Conservation (phyloP, 768 basidiomycete genomes). For the Calocybe gangraenosa region DNA sequence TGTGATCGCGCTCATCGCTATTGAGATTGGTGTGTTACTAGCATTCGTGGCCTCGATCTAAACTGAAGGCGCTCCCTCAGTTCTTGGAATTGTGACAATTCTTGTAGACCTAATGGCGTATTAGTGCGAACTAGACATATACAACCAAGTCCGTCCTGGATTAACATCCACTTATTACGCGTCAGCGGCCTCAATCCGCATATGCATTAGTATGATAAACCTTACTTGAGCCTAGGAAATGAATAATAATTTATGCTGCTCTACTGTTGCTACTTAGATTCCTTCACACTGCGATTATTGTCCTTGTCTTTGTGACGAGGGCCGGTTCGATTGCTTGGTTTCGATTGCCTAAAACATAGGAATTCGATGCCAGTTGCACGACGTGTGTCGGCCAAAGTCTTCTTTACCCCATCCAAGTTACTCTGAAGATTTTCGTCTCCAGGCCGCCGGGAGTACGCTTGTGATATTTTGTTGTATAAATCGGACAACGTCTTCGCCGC, state of each 20-base stretch:
- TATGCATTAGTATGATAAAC: no score
- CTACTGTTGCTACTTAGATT: conserved; percentile 16
- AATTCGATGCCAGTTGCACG: conserved; percentile 93
- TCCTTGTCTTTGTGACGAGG: conserved; percentile 19
- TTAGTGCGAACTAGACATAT: conserved; percentile 4
- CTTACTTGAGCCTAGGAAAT: no score
- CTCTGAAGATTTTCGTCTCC: conserved; percentile 84
- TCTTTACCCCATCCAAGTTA: conserved; percentile 89
- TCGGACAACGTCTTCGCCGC: conserved; percentile 86
- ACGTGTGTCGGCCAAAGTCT: conserved; percentile 81
- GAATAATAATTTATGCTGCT: no score
- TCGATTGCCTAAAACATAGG: conserved; percentile 83
- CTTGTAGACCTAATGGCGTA: conserved; percentile 76
- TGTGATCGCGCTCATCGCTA: conserved; percentile 85
- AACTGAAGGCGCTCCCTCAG: conserved; percentile 31
- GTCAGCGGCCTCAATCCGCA: no score
- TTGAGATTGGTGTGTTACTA: conserved; percentile 67
- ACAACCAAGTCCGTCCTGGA: neutral
- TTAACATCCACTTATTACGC: conserved; percentile 1
- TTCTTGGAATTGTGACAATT: conserved; percentile 88
- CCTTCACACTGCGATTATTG: conserved; percentile 15
- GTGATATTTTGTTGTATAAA: conserved; percentile 91
- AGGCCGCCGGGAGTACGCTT: conserved; percentile 81
- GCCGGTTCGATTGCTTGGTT: conserved; percentile 30
- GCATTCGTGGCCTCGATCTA: conserved; percentile 3